Conservation (phyloP, 2,329 filamentous ascomycete genomes). For the Calonectria pseudoturangicola region DNA sequence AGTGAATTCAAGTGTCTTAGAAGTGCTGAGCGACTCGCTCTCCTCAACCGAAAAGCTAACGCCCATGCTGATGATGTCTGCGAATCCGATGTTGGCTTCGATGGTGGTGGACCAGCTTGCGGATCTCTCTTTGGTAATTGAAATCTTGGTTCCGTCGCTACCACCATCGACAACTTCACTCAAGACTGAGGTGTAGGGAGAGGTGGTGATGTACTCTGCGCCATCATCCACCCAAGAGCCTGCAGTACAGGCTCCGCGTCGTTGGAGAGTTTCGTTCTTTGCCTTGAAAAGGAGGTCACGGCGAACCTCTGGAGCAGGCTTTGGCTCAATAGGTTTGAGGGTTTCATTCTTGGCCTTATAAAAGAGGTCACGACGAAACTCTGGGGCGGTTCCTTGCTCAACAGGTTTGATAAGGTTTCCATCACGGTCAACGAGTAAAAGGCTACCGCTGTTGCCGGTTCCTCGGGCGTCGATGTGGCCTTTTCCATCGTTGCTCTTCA, state of each 20-base stretch:
- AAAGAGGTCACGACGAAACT: not conserved
- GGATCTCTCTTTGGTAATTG: not conserved
- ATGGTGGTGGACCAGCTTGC: slow-evolving; percentile 4
- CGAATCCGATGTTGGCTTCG: not conserved
- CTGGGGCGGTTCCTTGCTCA: not conserved
- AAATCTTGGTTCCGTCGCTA: not conserved
- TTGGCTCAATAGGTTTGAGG: not conserved
- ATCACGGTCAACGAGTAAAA: not conserved
- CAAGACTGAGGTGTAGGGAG: not conserved
- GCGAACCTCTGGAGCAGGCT: not conserved
- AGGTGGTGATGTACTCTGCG: not conserved
- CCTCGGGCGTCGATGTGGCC: not conserved
- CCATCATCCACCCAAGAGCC: not conserved
- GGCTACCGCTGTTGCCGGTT: slow-evolving; percentile 6
- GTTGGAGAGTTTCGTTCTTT: not conserved
- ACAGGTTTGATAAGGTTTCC: slow-evolving; percentile 6
- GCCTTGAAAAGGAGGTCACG: not conserved
- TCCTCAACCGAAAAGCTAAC: slow-evolving; percentile 12
- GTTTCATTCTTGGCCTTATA: not conserved
- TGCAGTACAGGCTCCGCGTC: not conserved
- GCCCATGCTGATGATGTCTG: slow-evolving; percentile 15
- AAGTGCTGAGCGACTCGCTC: slow-evolving; percentile 15
- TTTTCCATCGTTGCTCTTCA: slow-evolving; percentile 4
- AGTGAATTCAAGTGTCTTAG: not conserved
- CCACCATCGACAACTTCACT: not conserved